Evolutionary conservation across 2,329 filamentous ascomycete genomes (phyloP), one percentile per base, ranked within the genome.

Genomic region (Aspergillus calidoustus): DNA sequence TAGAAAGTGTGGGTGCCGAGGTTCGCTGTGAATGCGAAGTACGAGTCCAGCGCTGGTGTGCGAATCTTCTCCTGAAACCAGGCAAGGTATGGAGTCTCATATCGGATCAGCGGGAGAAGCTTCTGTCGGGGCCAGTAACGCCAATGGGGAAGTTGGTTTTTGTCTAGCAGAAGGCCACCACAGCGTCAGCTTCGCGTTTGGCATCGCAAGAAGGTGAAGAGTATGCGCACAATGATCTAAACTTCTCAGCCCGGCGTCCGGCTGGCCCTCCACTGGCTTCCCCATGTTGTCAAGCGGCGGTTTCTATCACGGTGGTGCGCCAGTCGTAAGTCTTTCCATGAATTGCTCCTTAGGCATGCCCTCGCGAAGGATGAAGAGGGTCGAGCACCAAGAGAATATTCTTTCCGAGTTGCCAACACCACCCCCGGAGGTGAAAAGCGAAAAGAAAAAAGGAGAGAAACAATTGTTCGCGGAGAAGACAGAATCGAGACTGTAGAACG

Each of bases 1-100:
- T 97, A 99, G 82, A 97, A 98, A 0, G 95, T 99, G 79, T 99
- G 95, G 0, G 95, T 99, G 67, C 95, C 92, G 59, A 98, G 86
- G 77, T 98, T 99, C 66, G 95, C 95, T 0, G 93, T 96, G 67
- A 96, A 92, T 54, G 95, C 94, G 79, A 99, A 99, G 82, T 97
- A 99, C 65, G 92, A 92, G 79, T 99, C 95, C 71, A 98, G 88
- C 8, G 91, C 86, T 0, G 92, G 92, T 22, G 91, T 90, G 72
- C 94, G 91, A 75, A 94, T 79, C 74, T 83, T 87, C 68, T 89
- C 85, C 83, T 99, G 95, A 73, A 97, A 81, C 80, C 87, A 89
- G 60, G 94, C 94, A 19, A 99, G 88, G 78, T 96, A 95, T 1
- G 93, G 94, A 31, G 95, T 99, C 81, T 99, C 95, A 89, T 90